These are phyloP conservation scores for Diaporthe sp. DNA, from an alignment of 2,329 filamentous ascomycete species.

Conservation along the genomic window DNA sequence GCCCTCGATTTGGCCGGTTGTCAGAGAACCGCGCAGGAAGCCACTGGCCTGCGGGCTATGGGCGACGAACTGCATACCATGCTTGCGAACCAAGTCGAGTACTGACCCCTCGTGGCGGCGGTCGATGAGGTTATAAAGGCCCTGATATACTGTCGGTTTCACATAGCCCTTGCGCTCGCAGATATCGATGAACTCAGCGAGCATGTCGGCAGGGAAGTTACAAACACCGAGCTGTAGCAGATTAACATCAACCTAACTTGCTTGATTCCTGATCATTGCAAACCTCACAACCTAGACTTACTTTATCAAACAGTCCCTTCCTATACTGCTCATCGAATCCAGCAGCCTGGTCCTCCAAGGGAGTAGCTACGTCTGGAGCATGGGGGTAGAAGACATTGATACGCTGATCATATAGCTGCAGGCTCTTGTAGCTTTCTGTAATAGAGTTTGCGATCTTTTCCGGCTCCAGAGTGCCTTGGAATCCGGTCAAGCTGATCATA, in stretches of 20 bases:
- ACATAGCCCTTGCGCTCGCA: neutral
- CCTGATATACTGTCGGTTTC: neutral
- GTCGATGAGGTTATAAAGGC: neutral
- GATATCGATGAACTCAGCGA: constrained; percentile 57
- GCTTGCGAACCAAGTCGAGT: neutral
- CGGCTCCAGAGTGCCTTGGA: neutral
- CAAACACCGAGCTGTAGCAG: neutral
- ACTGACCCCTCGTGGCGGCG: neutral
- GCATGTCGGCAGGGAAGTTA: neutral
- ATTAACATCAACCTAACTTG: neutral
- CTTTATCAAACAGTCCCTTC: neutral
- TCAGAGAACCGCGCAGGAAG: neutral
- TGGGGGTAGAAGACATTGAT: constrained; percentile 1
- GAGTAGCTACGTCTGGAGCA: neutral
- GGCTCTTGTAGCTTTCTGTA: neutral
- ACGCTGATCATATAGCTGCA: neutral
- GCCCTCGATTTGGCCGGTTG: neutral
- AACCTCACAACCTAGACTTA: neutral
- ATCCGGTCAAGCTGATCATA: neutral
- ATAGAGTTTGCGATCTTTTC: neutral
- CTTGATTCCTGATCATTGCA: neutral
- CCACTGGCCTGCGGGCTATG: constrained; percentile 4
- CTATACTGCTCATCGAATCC: neutral
- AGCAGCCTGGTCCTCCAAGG: neutral
- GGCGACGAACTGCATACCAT: neutral